Evolutionary conservation across 192 early-diverging fungal genomes (phyloP), one percentile per base, ranked within the genome.

Genomic region (Backusella sp.): DNA sequence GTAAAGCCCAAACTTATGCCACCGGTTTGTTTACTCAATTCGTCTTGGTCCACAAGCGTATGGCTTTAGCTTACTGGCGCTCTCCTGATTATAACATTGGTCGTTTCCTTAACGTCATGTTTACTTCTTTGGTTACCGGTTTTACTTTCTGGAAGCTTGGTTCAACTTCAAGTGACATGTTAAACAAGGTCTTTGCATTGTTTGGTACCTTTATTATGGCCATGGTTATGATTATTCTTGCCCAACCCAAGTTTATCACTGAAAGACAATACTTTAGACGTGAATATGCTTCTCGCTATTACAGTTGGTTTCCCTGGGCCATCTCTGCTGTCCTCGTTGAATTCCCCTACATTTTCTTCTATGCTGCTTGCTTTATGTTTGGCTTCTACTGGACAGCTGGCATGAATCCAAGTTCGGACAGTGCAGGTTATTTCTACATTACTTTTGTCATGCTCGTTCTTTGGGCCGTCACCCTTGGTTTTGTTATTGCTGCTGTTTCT

Each of bases 331-430:
- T 92, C 35, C 56, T 92, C 4, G 87, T 90, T 35, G 92, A 95
- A 73, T 80, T 91, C 30, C 94, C 94, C 0, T 95, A 91, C 59
- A 86, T 90, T 0, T 62, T 92, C 12, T 66, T 92, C 49, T 79
- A 87, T 26, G 80, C 86, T 62, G 91, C 92, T 0, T 65, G 85
- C 56, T 93, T 90, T 77, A 93, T 93, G 81, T 74, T 89, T n/a
- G 80, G 87, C 46, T 93, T 92, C 68, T 95, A 95, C 83, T 95
- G 90, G 90, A 86, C 89, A 26, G 85, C 88, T n/a, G 92, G 91
- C 1, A 84, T 95, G 37, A 85, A 84, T 46, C 67, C 35, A 8
- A 73, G 76, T 8, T 77, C 86, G 14, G 79, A 84, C 35, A 77
- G 87, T 62, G 84, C 81, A 3, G 86, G 88, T 42, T 93, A 88